A percentile compares a stretch with the other conserved stretches of the same genome.
phyloP scores from a whole-genome alignment of 192 early-diverging fungal genomes.

The Backusella tarrabulga region DNA sequence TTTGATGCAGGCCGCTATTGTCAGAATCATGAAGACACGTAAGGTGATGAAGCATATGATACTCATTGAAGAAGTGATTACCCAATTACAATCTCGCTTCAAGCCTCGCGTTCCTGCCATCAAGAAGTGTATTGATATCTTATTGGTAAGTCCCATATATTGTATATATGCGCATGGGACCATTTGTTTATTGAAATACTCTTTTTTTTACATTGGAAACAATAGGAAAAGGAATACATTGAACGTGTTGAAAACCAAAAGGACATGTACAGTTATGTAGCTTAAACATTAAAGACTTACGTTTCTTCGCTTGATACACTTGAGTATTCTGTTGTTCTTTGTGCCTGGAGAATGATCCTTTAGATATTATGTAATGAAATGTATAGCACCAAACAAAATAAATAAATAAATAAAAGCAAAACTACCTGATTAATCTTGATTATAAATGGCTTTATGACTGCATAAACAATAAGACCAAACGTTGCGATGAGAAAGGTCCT shows the following conservation, averaged over 20 bases:
- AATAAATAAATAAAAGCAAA: background rate
- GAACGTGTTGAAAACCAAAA: slow-evolving; percentile 75
- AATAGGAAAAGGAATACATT: slow-evolving; percentile 91
- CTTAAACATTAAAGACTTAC: slow-evolving; percentile 39
- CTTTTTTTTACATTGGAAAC: slow-evolving; percentile 42
- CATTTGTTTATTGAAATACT: background rate
- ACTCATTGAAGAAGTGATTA: slow-evolving; percentile 87
- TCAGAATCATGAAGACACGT: slow-evolving; percentile 99
- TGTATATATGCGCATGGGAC: background rate
- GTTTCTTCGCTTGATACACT: background rate
- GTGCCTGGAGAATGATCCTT: background rate
- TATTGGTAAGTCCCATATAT: slow-evolving; percentile 51
- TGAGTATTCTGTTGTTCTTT: background rate
- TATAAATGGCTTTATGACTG: slow-evolving; percentile 52
- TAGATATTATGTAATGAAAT: background rate
- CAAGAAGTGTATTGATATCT: slow-evolving; percentile 94
- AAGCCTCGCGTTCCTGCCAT: slow-evolving; percentile 89
- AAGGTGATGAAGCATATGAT: slow-evolving; percentile 83
- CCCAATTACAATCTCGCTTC: slow-evolving; percentile 85
- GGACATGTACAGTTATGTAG: slow-evolving; percentile 84
- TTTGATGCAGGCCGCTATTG: slow-evolving; percentile 96
- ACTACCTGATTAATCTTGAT: slow-evolving; percentile 43
- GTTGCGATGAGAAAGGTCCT: slow-evolving; percentile 61
- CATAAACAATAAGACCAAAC: slow-evolving; percentile 49
- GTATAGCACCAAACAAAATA: background rate